These are phyloP conservation scores for Schizopora paradoxa DNA, from an alignment of 1,284 basidiomycete genomes.

Conservation along the genomic window DNA sequence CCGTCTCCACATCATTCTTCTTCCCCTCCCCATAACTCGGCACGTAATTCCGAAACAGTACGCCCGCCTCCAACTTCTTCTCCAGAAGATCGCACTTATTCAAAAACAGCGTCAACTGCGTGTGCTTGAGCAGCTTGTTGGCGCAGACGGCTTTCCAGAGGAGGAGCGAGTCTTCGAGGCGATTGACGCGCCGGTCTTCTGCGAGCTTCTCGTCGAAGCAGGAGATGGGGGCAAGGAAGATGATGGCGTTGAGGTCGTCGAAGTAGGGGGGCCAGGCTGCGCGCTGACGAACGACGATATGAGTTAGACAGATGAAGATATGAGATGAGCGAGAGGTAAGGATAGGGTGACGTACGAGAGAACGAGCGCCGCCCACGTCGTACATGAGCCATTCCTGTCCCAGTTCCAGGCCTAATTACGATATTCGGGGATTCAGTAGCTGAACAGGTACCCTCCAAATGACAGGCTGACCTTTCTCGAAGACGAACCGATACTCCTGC, in stretches of 20 bases:
- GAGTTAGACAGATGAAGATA: background rate
- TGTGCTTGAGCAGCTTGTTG: constrained; percentile 45
- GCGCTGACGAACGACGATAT: constrained; percentile 35
- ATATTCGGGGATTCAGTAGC: background rate
- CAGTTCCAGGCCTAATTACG: background rate
- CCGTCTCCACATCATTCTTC: constrained; percentile 50
- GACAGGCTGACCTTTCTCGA: constrained; percentile 24
- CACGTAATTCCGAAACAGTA: constrained; percentile 54
- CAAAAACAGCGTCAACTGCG: constrained; percentile 57
- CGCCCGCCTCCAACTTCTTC: constrained; percentile 54
- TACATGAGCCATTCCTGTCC: constrained; percentile 32
- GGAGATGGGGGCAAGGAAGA: constrained; percentile 32
- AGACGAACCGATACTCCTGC: constrained; percentile 30
- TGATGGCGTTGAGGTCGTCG: constrained; percentile 48
- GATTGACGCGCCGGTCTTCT: constrained; percentile 53
- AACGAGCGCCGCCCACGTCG: constrained; percentile 33
- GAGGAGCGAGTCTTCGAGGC: constrained; percentile 53
- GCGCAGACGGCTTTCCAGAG: constrained; percentile 57
- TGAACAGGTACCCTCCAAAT: background rate
- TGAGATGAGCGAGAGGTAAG: too few relatives aligned
- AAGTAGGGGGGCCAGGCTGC: constrained; percentile 67
- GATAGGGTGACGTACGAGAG: constrained; percentile 21
- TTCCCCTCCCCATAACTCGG: constrained; percentile 52
- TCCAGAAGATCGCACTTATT: constrained; percentile 65
- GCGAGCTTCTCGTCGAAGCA: constrained; percentile 54